Evolutionary conservation across 306 rosid genomes (phyloP).

Genomic region (Albizia julibrissin): DNA sequence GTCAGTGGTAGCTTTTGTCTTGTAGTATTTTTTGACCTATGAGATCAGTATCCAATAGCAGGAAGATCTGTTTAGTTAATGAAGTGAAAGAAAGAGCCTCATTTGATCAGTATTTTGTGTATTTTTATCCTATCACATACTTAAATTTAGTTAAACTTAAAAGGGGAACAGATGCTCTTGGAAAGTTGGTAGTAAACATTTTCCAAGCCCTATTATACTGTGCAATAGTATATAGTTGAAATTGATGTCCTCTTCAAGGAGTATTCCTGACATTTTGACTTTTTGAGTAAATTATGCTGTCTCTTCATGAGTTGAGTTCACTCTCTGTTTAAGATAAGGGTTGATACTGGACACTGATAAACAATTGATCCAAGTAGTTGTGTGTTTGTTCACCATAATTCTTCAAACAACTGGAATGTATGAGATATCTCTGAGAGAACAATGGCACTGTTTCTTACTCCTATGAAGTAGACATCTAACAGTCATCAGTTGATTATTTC

Average conservation of each 20-base stretch:
- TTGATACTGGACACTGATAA: not conserved
- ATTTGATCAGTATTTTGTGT: not conserved
- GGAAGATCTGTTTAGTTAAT: slow-evolving; percentile 15
- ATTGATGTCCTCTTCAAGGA: not conserved
- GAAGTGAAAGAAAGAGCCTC: slow-evolving; percentile 7
- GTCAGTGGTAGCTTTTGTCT: slow-evolving; percentile 21
- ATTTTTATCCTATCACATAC: not conserved
- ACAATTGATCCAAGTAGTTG: slow-evolving; percentile 20
- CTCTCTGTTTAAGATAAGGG: not conserved
- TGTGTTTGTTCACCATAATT: slow-evolving; percentile 20
- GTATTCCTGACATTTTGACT: slow-evolving; percentile 12
- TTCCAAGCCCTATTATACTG: not conserved
- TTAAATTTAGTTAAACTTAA: not conserved
- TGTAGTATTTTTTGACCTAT: slow-evolving; percentile 10
- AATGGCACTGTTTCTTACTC: not conserved
- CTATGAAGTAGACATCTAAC: slow-evolving; percentile 27
- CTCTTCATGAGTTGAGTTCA: not conserved
- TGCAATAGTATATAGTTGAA: not conserved
- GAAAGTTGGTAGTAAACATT: slow-evolving; percentile 2
- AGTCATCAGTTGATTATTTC: slow-evolving; percentile 40
- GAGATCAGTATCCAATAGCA: slow-evolving; percentile 12
- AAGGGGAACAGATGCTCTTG: not conserved
- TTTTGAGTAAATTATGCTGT: not conserved
- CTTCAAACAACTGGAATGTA: slow-evolving; percentile 27
- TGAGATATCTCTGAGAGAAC: not conserved